Conservation (phyloP, 345 rosid species). For the Euphorbia pulcherrima region DNA sequence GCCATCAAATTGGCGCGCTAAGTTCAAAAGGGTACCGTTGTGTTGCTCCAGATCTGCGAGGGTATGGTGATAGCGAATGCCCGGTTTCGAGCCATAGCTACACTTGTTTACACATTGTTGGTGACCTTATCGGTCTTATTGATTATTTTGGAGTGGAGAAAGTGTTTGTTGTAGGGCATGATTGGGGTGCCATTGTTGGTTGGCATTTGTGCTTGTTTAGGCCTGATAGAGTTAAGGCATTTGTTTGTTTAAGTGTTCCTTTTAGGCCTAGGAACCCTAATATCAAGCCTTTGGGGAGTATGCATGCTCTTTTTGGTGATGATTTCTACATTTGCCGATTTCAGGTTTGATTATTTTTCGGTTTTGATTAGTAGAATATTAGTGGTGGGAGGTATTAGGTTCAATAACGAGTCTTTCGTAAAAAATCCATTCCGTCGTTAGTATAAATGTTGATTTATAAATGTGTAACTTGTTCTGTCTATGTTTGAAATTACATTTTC, state of each 20-base stretch:
- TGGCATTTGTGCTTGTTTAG: slow-evolving; percentile 72
- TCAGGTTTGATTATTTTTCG: slow-evolving; percentile 43
- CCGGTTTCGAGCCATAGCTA: slow-evolving; percentile 46
- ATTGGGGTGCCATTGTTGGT: slow-evolving; percentile 73
- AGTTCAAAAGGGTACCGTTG: slow-evolving; percentile 58
- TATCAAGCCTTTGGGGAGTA: slow-evolving; percentile 46
- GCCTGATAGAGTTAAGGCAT: slow-evolving; percentile 65
- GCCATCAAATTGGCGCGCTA: slow-evolving; percentile 63
- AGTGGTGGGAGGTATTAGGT: no score
- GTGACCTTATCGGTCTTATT: slow-evolving; percentile 55
- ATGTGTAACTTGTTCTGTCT: no score
- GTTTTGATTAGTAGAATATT: no score
- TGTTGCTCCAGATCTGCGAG: slow-evolving; percentile 79
- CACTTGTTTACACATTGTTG: slow-evolving; percentile 52
- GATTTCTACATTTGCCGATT: slow-evolving; percentile 85
- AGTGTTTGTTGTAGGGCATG: slow-evolving; percentile 69
- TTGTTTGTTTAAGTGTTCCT: slow-evolving; percentile 58
- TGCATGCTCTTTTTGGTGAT: slow-evolving; percentile 59
- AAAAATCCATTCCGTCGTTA: no score
- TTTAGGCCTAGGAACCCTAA: slow-evolving; percentile 59
- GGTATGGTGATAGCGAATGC: slow-evolving; percentile 64
- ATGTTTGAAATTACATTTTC: no score
- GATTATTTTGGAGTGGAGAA: slow-evolving; percentile 51
- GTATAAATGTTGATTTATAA: no score
- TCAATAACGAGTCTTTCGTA: no score